Base-by-base conservation (phyloP, 176 grass and related monocot species). In the Carex parvula region DNA sequence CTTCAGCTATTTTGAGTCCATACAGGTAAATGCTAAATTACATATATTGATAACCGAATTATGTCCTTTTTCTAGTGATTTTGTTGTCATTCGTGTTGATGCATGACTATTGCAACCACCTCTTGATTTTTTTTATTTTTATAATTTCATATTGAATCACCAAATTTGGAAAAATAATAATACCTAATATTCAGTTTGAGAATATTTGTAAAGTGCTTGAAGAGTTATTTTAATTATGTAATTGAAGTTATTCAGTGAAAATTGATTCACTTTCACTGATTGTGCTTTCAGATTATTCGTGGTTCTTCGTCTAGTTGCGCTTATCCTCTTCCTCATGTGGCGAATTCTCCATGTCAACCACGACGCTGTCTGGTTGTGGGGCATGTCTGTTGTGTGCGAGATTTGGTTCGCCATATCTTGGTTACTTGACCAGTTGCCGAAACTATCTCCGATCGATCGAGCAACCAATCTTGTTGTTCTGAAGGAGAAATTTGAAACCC, bases 391-490 rank as follows among this genome's bases (percentile, higher is more conserved):
- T 76, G 86, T 90, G 5, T 93, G 95, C 18, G 95, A 97, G 87
- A 86, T 97, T 70, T 97, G 95, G 95, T 97, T 97, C 74, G 90
- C 92, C 0, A 91, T 97, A 87, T 97, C 95, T 0, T 97, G 95
- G 95, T 88, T 97, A 29, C 91, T 97, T 1, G 95, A 97, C 68
- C 95, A 97, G 86, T 90, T 97, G 0, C 95, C 95, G 0, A 97
- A 97, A 70, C 79, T 97, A 32, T 91, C 85, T 85, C 95, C 95
- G 4, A 89, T 97, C 62, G 92, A 97, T 87, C 95, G 95, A 70
- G 90, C 91, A 1, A 90, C 95, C 0, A 92, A 94, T 39, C 92
- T 97, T 8, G 59, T 42, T 8, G 90, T 90, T 1, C 79, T 98
- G 1, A 90, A 89, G 2, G 91, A 93, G 65, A 91, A 92, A 0